Evolutionary conservation across 176 grass and related monocot genomes (phyloP).

Genomic region (Poa pratensis): DNA sequence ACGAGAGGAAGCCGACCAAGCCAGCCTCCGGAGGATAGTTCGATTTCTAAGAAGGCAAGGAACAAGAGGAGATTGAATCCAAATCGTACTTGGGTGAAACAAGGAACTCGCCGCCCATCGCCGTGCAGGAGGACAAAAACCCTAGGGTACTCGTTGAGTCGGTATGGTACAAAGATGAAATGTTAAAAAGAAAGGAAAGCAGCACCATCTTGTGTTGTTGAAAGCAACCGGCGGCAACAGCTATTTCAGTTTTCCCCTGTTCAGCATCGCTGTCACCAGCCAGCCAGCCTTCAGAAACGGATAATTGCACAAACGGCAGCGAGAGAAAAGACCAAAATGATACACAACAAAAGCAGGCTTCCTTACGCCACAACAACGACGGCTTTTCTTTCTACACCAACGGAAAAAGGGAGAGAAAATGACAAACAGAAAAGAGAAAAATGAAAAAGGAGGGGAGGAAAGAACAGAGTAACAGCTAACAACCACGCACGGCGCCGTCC

Average conservation of each 20-base stretch:
- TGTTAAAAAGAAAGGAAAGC: neutral
- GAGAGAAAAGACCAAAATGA: neutral
- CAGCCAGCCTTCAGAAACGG: conserved; percentile 1
- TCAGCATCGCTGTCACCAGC: neutral
- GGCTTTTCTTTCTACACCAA: neutral
- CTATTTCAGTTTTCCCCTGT: neutral
- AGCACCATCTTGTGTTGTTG: neutral
- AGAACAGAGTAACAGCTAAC: conserved; percentile 10
- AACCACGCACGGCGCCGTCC: conserved; percentile 23
- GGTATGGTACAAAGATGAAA: neutral
- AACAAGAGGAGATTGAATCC: too few species aligned
- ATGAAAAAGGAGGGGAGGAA: too few species aligned
- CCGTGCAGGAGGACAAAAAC: too few species aligned
- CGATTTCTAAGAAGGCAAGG: too few species aligned
- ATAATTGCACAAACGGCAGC: neutral
- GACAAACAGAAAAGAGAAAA: neutral
- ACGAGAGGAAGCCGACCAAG: too few species aligned
- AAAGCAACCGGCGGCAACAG: neutral
- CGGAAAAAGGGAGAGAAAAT: neutral
- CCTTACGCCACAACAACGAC: conserved; percentile 2
- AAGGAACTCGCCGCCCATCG: too few species aligned
- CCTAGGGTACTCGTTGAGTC: too few species aligned
- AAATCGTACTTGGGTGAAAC: too few species aligned
- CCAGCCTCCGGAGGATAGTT: too few species aligned
- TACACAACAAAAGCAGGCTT: conserved; percentile 5